Base-by-base conservation (phyloP, 768 basidiomycete species). In the Pleurotus eryngii region DNA sequence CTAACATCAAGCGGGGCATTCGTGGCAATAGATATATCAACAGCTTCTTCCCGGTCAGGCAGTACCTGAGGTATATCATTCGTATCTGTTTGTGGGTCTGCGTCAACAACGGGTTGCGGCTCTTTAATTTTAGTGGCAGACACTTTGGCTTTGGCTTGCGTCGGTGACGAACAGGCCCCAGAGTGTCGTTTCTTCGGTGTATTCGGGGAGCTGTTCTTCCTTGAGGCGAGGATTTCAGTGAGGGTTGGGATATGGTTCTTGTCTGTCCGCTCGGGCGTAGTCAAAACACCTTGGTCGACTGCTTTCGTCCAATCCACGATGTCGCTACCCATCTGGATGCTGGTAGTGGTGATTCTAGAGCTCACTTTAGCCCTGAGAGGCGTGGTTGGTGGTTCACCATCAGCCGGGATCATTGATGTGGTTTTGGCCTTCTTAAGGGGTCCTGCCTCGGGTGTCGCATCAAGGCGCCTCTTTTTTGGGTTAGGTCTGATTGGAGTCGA, bases 211-310 rank as follows among this genome's bases (percentile, higher is more conserved):
- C 9, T 30, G 22, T 47, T 56, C 43, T 46, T 45, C 8, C 43
- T 24, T 11, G 55, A 56, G 1, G 55, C 55, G 15, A 56, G 55
- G n/a, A 56, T 18, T 24, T 56, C 55, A 14, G 55, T 56, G 4
- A 56, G 46, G 2, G 55, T 56, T 7, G 55, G 55, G 12, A 56
- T 14, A 4, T 35, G 45, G 15, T 35, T 18, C 45, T 35, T 56
- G 12, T 35, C 18, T 15, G 37, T 37, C n/a, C 26, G 39, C 18
- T 47, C 46, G 15, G 55, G 42, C 15, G 55, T 54, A n/a, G 24
- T 42, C 12, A 30, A n/a, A 12, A 30, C 37, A 27, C n/a, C 42
- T 17, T 20, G 12, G 35, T 24, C 55, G 27, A 43, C 39, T 15
- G 55, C 22, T n/a, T 43, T 35, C 18, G 59, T 20, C 45, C 49